A percentile compares a stretch with the other conserved stretches of the same genome.
These are phyloP conservation scores for Botryosphaeria agaves DNA, from an alignment of 2,329 filamentous ascomycete species.

Conservation along the genomic window DNA sequence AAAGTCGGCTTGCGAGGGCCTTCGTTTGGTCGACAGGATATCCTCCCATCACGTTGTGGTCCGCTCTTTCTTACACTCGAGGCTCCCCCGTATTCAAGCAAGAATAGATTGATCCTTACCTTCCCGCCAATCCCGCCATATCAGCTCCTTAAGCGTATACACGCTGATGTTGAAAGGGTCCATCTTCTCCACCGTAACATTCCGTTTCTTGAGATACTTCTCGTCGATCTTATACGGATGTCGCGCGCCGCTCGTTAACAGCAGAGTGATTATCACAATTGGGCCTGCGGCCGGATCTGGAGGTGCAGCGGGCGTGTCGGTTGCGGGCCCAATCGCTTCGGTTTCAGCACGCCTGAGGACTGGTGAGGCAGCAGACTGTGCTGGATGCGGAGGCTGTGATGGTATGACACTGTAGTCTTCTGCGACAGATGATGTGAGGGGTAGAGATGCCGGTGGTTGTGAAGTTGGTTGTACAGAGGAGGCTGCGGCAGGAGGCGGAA, in stretches of 20 bases:
- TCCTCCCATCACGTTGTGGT: too few species aligned
- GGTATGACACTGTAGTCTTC: neutral
- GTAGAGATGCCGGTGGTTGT: neutral
- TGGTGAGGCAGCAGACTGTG: neutral
- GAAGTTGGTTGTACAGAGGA: neutral
- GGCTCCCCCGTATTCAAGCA: too few species aligned
- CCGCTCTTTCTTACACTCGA: too few species aligned
- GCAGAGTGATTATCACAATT: slow-evolving; percentile 58
- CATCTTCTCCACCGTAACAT: slow-evolving; percentile 56
- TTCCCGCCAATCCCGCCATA: slow-evolving; percentile 79
- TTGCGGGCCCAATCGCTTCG: slow-evolving; percentile 29
- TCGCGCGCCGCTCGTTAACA: slow-evolving; percentile 64
- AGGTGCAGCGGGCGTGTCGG: slow-evolving; percentile 21
- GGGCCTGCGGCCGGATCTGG: slow-evolving; percentile 20
- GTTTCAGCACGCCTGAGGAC: slow-evolving; percentile 20
- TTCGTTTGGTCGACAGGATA: too few species aligned
- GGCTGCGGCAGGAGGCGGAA: neutral
- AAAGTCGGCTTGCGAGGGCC: too few species aligned
- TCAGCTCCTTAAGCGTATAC: slow-evolving; percentile 86
- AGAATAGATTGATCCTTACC: too few species aligned
- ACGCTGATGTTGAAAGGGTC: slow-evolving; percentile 85
- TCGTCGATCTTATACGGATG: slow-evolving; percentile 85
- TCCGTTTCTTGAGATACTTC: slow-evolving; percentile 66
- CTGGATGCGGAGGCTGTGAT: neutral
- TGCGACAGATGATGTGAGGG: neutral